Percentiles rank a stretch among this genome's conserved stretches.
Conservation (phyloP, 208 protist genomes). For the Acanthamoeba sp. region DNA sequence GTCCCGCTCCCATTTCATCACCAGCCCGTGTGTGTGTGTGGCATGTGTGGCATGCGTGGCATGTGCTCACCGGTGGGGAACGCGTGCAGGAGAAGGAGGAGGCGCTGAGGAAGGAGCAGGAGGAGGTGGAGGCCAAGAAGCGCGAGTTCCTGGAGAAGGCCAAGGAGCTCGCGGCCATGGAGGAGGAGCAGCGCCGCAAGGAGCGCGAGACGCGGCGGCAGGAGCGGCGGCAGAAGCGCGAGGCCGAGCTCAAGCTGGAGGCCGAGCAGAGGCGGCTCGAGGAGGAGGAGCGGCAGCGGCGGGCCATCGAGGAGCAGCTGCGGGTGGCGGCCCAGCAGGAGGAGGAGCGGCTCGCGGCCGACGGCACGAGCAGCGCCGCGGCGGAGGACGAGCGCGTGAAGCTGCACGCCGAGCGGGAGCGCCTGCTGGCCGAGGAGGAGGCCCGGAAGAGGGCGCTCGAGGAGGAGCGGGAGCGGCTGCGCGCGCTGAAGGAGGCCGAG, state of each 20-base stretch:
- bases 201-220: conserved; percentile 20
- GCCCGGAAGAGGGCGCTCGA: conserved; percentile 2
- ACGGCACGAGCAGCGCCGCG: not conserved
- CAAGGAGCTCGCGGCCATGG: conserved; percentile 19
- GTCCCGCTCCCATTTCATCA: no score
- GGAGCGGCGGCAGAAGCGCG: conserved; percentile 16
- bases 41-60: no score
- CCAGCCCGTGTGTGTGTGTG: no score
- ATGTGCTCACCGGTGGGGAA: no score
- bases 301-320: not conserved
- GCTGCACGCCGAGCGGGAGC: conserved; percentile 9
- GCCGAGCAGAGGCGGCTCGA: not conserved
- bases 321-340: not conserved
- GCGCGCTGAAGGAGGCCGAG: not conserved
- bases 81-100: not conserved
- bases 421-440: conserved; percentile 33
- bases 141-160: conserved; percentile 23
- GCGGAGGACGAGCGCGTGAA: not conserved
- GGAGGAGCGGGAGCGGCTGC: conserved; percentile 3
- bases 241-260: conserved; percentile 10
- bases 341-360: not conserved
- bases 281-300: not conserved
- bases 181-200: conserved; percentile 48
- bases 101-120: conserved; percentile 28
- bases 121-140: conserved; percentile 31